Evolutionary conservation across 2,329 filamentous ascomycete genomes (phyloP).

Genomic region (Aspergillus nomiae): DNA sequence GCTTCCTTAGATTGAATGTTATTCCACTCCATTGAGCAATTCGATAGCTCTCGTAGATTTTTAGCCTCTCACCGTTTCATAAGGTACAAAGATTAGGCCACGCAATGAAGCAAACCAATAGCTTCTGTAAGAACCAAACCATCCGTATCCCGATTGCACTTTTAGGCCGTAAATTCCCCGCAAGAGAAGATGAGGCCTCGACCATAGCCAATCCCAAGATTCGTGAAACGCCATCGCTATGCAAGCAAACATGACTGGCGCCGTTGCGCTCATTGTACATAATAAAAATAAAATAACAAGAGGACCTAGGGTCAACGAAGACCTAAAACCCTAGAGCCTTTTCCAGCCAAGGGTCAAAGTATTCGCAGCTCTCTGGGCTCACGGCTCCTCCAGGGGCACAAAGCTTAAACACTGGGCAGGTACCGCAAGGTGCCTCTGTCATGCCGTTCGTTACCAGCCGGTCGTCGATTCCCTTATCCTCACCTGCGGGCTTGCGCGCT

Average conservation of each 20-base stretch:
- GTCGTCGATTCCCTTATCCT: slow-evolving; percentile 37
- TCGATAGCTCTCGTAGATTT: background rate
- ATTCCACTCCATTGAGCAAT: background rate
- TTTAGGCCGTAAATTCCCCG: slow-evolving; percentile 10
- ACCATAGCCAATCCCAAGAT: slow-evolving; percentile 15
- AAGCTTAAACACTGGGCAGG: slow-evolving; percentile 89
- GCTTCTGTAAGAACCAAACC: slow-evolving; percentile 4
- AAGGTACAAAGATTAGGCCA: slow-evolving; percentile 4
- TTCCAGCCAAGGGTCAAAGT: slow-evolving; percentile 82
- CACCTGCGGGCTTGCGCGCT: slow-evolving; percentile 32
- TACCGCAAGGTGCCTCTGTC: slow-evolving; percentile 86
- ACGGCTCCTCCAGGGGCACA: slow-evolving; percentile 91
- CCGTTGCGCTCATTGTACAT: slow-evolving; percentile 17
- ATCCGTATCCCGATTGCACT: slow-evolving; percentile 3
- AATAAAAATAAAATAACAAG: slow-evolving; percentile 10
- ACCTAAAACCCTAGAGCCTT: slow-evolving; percentile 39
- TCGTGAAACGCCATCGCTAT: slow-evolving; percentile 43
- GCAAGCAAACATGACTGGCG: slow-evolving; percentile 28
- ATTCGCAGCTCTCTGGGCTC: slow-evolving; percentile 85
- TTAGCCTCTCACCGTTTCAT: background rate
- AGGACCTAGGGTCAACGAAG: background rate
- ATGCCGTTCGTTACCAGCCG: slow-evolving; percentile 68
- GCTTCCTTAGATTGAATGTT: background rate
- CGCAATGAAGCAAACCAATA: background rate
- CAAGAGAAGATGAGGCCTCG: slow-evolving; percentile 11